A percentile compares a stretch with the other conserved stretches of the same genome.
phyloP scores from a whole-genome alignment of 1,139 yeast species.

The Kodamaea suecica region DNA sequence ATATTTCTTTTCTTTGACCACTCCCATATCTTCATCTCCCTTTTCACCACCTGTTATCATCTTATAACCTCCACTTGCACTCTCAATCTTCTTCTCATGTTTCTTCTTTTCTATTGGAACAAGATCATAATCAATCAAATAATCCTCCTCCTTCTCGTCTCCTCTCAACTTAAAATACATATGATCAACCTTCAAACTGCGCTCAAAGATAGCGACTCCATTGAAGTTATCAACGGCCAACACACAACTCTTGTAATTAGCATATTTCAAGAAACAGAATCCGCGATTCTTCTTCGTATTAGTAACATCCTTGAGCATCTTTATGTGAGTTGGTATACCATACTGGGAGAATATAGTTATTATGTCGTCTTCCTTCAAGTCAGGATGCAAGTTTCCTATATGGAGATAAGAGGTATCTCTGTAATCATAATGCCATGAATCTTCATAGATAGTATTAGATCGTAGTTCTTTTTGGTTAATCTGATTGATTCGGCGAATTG shows the following conservation, averaged over 20 bases:
- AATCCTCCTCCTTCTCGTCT: conserved; percentile 48
- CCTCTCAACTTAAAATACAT: conserved; percentile 58
- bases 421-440: conserved; percentile 91
- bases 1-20: background rate
- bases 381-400: conserved; percentile 70
- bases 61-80: background rate
- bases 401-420: conserved; percentile 56
- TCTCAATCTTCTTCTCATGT: background rate
- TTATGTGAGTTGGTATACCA: conserved; percentile 81
- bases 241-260: conserved; percentile 74
- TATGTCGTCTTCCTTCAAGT: conserved; percentile 70
- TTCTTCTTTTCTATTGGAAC: conserved; percentile 11
- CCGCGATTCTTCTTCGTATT: conserved; percentile 66
- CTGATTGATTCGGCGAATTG: conserved; percentile 49
- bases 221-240: conserved; percentile 88
- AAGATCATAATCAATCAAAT: conserved; percentile 31
- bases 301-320: conserved; percentile 64
- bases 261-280: conserved; percentile 80
- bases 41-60: background rate
- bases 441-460: conserved; percentile 53
- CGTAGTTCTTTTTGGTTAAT: conserved; percentile 69
- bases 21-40: background rate
- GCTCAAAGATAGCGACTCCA: conserved; percentile 62
- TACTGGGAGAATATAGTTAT: conserved; percentile 81
- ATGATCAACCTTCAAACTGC: conserved; percentile 70